Conservation (phyloP, 768 basidiomycete species). For the Suillus fuscotomentosus region DNA sequence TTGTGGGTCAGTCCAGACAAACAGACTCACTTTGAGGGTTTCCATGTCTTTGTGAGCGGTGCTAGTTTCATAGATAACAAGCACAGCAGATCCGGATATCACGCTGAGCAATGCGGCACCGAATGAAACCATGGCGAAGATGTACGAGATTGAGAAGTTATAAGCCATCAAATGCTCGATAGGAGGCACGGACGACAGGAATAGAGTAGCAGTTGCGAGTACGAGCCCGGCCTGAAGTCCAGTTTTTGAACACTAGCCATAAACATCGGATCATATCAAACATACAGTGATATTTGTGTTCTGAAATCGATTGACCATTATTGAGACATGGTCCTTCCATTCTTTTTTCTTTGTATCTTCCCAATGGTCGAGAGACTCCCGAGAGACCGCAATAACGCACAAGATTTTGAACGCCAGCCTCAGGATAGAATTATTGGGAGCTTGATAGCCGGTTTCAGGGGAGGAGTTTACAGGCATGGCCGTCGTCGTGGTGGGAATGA, state of each 20-base stretch:
- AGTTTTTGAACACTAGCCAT: too few relatives aligned
- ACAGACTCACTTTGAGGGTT: neutral
- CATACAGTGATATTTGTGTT: neutral
- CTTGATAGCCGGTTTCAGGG: neutral
- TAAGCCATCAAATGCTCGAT: neutral
- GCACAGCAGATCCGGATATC: neutral
- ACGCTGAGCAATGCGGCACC: conserved; percentile 1
- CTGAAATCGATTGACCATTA: neutral
- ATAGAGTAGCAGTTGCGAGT: neutral
- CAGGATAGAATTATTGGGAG: neutral
- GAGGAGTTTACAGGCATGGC: neutral
- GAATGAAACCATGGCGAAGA: neutral
- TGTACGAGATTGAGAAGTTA: neutral
- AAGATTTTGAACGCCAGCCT: neutral
- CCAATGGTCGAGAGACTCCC: neutral
- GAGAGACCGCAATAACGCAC: neutral
- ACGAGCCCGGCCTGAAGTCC: neutral
- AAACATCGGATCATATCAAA: neutral
- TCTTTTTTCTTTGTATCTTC: neutral
- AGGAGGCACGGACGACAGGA: neutral
- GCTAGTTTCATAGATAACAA: neutral
- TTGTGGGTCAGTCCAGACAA: neutral
- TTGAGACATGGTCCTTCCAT: neutral
- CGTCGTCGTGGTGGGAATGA: neutral
- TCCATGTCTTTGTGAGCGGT: neutral